These are phyloP conservation scores for Trypanosomatidae sp. DNA, from an alignment of 208 protist genomes.

Conservation along the genomic window DNA sequence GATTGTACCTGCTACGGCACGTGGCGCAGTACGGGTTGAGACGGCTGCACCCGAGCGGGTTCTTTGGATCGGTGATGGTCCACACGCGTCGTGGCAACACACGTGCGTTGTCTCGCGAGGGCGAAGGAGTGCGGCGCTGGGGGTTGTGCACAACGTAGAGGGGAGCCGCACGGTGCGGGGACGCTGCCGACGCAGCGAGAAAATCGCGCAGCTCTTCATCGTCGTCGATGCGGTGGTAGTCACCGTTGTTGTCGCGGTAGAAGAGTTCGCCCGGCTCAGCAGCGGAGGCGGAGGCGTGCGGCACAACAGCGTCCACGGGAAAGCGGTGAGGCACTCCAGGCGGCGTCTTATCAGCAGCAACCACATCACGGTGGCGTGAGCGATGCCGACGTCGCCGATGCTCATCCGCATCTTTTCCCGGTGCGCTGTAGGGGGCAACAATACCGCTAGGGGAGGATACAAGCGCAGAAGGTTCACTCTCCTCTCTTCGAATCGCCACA, in stretches of 20 bases:
- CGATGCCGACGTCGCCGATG: no score
- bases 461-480: no score
- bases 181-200: background rate
- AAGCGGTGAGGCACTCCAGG: background rate
- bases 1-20: slow-evolving; percentile 67
- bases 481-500: no score
- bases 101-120: background rate
- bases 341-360: no score
- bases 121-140: background rate
- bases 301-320: background rate
- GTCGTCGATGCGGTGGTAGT: slow-evolving; percentile 15
- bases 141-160: slow-evolving; percentile 29
- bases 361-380: no score
- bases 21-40: slow-evolving; percentile 85
- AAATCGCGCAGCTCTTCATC: background rate
- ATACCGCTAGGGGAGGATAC: no score
- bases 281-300: background rate
- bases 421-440: no score
- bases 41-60: slow-evolving; percentile 57
- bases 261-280: slow-evolving; percentile 26
- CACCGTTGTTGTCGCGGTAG: slow-evolving; percentile 11
- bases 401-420: no score
- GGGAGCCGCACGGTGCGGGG: background rate
- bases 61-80: slow-evolving; percentile 24
- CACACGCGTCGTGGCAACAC: slow-evolving; percentile 17